Evolutionary conservation across 106 monocot genomes (phyloP).

Genomic region (Apostasia ramifera): DNA sequence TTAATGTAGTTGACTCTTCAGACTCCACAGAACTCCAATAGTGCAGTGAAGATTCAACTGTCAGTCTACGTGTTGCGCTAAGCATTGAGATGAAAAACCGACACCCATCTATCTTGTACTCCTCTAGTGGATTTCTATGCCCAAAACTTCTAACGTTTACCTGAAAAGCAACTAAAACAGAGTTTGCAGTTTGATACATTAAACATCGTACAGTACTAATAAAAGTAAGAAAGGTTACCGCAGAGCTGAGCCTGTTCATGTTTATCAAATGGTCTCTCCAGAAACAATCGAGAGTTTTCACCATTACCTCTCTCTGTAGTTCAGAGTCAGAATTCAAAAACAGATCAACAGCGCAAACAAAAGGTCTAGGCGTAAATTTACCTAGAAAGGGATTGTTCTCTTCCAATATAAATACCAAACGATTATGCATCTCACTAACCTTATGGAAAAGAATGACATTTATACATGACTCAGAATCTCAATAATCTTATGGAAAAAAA

Average conservation of each 20-base stretch:
- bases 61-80: conserved; percentile 79
- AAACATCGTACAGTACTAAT: conserved; percentile 3
- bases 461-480: too few relatives aligned
- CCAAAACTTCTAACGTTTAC: conserved; percentile 99
- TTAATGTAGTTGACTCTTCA: conserved; percentile 31
- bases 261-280: conserved; percentile 98
- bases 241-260: conserved; percentile 97
- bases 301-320: conserved; percentile 76
- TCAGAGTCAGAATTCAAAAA: not conserved
- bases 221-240: conserved; percentile 38
- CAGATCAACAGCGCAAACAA: too few relatives aligned
- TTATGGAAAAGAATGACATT: too few relatives aligned
- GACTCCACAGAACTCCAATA: conserved; percentile 80
- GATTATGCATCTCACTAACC: too few relatives aligned
- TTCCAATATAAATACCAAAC: too few relatives aligned
- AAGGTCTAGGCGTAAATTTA: too few relatives aligned
- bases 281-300: conserved; percentile 81
- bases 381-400: too few relatives aligned
- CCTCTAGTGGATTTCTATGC: conserved; percentile 95
- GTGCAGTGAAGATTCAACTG: conserved; percentile 73
- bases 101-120: conserved; percentile 99
- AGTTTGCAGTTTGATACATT: not conserved
- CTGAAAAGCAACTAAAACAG: conserved; percentile 28
- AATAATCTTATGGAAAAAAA: too few relatives aligned
- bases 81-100: conserved; percentile 99